Evolutionary conservation across 352 stramenopile genomes (phyloP), one percentile per base, ranked within the genome.

Genomic region (Phytophthora pinifolia): DNA sequence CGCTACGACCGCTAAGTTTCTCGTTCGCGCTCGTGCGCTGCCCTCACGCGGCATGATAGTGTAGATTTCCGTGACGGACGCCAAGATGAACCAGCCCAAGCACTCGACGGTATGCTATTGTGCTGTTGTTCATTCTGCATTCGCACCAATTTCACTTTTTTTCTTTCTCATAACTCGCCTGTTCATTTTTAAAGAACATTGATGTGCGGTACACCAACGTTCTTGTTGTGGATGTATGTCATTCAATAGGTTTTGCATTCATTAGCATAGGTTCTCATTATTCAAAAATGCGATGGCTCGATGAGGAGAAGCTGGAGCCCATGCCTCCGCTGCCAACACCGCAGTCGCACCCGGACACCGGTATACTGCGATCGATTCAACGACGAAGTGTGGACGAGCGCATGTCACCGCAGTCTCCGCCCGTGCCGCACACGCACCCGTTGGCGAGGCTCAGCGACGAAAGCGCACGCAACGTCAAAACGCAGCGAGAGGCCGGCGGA

Each of bases 1-100:
- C 79, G 76, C 48, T 89, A 87, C 52, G 76, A 89, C 34, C 76
- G 76, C 32, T 87, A 83, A 67, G 37, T 25, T 25, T 25, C 20
- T 25, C 3, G 20, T 17, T 18, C 51, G 25, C 27, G 9, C 54
- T 54, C 50, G 17, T 47, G 18, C 45, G 47, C 39, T 52, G 42
- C 10, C 22, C 12, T 54, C 30, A 25, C 22, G 27, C 36, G 60
- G 46, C 37, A 13, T 56, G 25, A 68, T 68, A 65, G 63, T 65
- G 58, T 62, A 68, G 62, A 60, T 43, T 68, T 60, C 34, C 46
- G 44, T 58, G 59, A 56, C 47, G 44, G 49, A 42, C 57, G 48
- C 53, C 54, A 63, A 18, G 38, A n/a, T n/a, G n/a, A 59, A 62
- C 46, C 37, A 62, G 35, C 33, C 48, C 4, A 61, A 52, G 44